These are phyloP conservation scores for Eutypella sp. DNA, from an alignment of 2,329 filamentous ascomycete species.

Conservation along the genomic window DNA sequence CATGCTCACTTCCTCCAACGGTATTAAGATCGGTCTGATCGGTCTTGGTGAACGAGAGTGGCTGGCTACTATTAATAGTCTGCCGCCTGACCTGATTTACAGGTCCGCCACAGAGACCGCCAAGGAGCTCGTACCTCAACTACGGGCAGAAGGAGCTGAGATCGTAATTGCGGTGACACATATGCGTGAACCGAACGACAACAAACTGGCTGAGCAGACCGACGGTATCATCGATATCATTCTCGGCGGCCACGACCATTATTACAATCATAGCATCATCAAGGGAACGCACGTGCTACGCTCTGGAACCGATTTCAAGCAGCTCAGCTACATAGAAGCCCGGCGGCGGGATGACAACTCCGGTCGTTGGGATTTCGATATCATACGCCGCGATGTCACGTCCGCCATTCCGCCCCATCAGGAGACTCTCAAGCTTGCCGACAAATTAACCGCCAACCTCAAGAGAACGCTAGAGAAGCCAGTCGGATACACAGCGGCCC, in stretches of 20 bases:
- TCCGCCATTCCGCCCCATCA: constrained; percentile 61
- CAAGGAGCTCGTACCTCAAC: constrained; percentile 64
- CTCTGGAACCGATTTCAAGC: constrained; percentile 87
- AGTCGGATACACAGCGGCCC: constrained; percentile 75
- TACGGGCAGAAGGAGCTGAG: constrained; percentile 74
- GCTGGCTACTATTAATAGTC: constrained; percentile 81
- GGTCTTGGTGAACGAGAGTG: constrained; percentile 85
- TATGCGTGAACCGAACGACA: constrained; percentile 83
- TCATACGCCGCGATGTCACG: constrained; percentile 68
- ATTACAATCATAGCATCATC: constrained; percentile 71
- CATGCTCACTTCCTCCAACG: constrained; percentile 76
- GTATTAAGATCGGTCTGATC: constrained; percentile 79
- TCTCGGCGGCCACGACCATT: constrained; percentile 86
- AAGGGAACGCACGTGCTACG: constrained; percentile 81
- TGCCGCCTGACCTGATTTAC: constrained; percentile 79
- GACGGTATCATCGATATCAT: constrained; percentile 77
- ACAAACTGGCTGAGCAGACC: constrained; percentile 73
- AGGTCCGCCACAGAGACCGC: constrained; percentile 73
- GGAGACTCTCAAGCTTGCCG: constrained; percentile 56
- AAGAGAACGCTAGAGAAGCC: constrained; percentile 75
- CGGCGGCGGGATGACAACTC: constrained; percentile 43
- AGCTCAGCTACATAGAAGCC: constrained; percentile 82
- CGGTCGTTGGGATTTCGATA: constrained; percentile 70
- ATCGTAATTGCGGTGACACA: constrained; percentile 80
- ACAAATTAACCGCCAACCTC: constrained; percentile 66